Percentiles rank a stretch among this genome's conserved stretches.
phyloP scores from a whole-genome alignment of 352 stramenopile genomes.

The Peronospora destructor region DNA sequence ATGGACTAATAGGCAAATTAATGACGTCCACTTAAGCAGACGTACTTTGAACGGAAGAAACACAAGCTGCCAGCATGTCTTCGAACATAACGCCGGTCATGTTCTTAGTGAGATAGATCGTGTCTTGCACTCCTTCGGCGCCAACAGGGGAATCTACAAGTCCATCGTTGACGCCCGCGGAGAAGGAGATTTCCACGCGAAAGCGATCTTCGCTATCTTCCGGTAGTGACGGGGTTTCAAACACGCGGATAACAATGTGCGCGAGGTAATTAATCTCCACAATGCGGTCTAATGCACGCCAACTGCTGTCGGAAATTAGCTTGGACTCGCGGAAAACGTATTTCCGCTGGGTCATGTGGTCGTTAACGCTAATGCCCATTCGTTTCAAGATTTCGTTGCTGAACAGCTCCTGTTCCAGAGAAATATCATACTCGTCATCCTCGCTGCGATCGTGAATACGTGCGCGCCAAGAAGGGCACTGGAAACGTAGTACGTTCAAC shows the following conservation, averaged over 20 bases:
- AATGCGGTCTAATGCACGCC: constrained; percentile 74
- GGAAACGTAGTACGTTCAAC: constrained; percentile 95
- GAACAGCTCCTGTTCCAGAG: constrained; percentile 72
- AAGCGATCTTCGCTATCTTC: constrained; percentile 82
- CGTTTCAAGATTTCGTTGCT: constrained; percentile 80
- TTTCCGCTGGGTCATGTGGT: constrained; percentile 70
- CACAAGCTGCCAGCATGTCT: constrained; percentile 80
- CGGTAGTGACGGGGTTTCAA: constrained; percentile 89
- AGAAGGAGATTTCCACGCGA: constrained; percentile 83
- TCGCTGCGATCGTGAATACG: constrained; percentile 49
- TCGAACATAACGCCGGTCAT: constrained; percentile 87
- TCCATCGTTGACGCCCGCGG: constrained; percentile 54
- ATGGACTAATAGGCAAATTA: constrained; percentile 2
- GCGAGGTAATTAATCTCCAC: constrained; percentile 97
- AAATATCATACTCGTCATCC: constrained; percentile 67
- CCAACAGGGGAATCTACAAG: constrained; percentile 12
- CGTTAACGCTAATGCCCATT: constrained; percentile 81
- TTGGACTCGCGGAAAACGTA: constrained; percentile 80
- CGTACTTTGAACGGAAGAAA: constrained; percentile 62
- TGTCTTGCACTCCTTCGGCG: constrained; percentile 45
- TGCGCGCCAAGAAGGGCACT: constrained; percentile 64
- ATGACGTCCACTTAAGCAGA: constrained; percentile 17
- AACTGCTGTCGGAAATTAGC: constrained; percentile 69
- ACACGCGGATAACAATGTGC: constrained; percentile 98
- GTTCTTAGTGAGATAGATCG: constrained; percentile 78